Percentiles rank a stretch among this genome's conserved stretches.
phyloP scores from a whole-genome alignment of 2,329 filamentous ascomycete genomes.

The Ophiostoma ulmi region DNA sequence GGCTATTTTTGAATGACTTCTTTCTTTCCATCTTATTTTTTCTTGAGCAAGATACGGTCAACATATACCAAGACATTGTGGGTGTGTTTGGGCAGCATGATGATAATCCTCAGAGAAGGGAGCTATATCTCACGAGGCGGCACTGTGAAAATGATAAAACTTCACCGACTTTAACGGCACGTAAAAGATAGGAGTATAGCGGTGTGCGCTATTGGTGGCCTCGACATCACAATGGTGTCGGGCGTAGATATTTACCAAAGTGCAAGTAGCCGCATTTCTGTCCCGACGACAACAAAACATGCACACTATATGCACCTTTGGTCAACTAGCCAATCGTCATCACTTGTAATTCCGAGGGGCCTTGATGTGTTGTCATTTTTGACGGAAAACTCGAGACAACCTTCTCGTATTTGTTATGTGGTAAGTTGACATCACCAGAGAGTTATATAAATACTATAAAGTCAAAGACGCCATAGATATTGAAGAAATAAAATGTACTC shows the following conservation, averaged over 20 bases:
- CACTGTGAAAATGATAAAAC: background rate
- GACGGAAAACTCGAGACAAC: background rate
- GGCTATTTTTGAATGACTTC: background rate
- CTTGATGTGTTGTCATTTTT: background rate
- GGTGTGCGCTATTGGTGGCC: background rate
- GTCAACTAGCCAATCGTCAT: background rate
- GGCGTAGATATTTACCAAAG: background rate
- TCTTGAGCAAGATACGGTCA: background rate
- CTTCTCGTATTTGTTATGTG: background rate
- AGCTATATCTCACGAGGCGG: background rate
- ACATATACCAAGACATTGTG: background rate
- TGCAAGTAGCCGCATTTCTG: conserved; percentile 1
- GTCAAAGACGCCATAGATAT: background rate
- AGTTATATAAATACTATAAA: background rate
- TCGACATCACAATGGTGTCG: background rate
- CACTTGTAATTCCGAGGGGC: background rate
- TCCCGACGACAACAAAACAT: background rate
- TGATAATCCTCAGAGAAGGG: background rate
- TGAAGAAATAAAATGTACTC: background rate
- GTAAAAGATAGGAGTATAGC: background rate
- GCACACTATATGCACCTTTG: background rate
- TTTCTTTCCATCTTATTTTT: background rate
- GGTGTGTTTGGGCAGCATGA: background rate
- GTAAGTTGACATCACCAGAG: background rate
- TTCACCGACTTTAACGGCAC: background rate